Evolutionary conservation across 73 alveolate species (phyloP).

Genomic region (Blepharisma stoltei): DNA sequence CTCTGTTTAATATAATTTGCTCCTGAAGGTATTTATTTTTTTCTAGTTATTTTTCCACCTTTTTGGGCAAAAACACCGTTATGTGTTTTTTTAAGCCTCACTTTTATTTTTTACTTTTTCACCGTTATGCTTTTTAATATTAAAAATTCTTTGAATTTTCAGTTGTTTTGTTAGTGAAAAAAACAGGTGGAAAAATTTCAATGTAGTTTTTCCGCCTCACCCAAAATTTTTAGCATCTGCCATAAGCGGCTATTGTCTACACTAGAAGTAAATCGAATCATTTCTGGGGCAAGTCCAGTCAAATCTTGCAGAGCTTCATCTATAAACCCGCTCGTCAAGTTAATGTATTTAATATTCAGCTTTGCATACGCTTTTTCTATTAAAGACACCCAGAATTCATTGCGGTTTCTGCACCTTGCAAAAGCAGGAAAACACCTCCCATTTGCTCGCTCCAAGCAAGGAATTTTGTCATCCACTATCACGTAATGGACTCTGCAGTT

Average conservation of each 20-base stretch:
- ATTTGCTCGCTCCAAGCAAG: slow-evolving; percentile 46
- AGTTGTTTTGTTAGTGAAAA: too few species aligned
- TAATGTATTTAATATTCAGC: slow-evolving; percentile 63
- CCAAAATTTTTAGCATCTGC: neutral
- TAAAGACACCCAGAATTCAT: slow-evolving; percentile 78
- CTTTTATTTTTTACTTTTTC: too few species aligned
- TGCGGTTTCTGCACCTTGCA: slow-evolving; percentile 63
- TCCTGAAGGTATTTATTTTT: too few species aligned
- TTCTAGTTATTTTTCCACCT: too few species aligned
- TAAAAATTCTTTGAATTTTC: too few species aligned
- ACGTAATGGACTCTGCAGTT: slow-evolving; percentile 59
- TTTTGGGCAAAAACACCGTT: too few species aligned
- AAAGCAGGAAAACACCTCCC: slow-evolving; percentile 47
- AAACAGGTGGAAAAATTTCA: too few species aligned
- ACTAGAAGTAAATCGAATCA: neutral
- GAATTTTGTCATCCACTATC: slow-evolving; percentile 70
- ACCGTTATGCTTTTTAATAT: too few species aligned
- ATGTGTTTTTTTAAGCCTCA: too few species aligned
- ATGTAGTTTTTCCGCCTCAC: too few species aligned
- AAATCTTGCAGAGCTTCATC: slow-evolving; percentile 76
- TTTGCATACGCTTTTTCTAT: slow-evolving; percentile 88
- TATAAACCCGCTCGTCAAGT: slow-evolving; percentile 62
- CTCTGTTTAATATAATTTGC: too few species aligned
- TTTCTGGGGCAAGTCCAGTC: slow-evolving; percentile 44
- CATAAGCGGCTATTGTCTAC: slow-evolving; percentile 4